Conservation (phyloP, 805 yeast genomes). For the Vanderwaltozyma verrucispora region DNA sequence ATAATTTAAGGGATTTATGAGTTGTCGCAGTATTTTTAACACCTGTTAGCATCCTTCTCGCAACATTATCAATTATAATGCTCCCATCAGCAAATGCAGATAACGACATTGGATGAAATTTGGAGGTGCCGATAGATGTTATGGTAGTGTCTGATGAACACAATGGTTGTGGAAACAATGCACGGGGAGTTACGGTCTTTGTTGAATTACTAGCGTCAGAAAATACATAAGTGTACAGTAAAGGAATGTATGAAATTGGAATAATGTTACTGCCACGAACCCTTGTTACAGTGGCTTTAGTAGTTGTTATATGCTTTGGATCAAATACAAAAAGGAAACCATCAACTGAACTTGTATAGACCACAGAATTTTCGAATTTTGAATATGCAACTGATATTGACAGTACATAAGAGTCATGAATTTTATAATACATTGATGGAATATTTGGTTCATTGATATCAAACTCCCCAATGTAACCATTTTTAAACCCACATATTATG, state of each 20-base stretch:
- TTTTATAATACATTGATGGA: conserved; percentile 32
- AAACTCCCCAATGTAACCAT: conserved; percentile 54
- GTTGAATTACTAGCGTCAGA: conserved; percentile 34
- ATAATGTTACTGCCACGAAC: conserved; percentile 25
- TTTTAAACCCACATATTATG: conserved; percentile 46
- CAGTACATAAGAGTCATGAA: conserved; percentile 32
- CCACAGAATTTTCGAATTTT: conserved; percentile 23
- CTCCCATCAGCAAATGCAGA: conserved; percentile 44
- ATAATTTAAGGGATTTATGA: conserved; percentile 26
- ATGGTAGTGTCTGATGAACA: conserved; percentile 34
- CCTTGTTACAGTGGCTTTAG: conserved; percentile 24
- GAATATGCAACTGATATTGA: conserved; percentile 30
- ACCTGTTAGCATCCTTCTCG: conserved; percentile 30
- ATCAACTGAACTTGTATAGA: conserved; percentile 33
- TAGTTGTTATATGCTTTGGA: conserved; percentile 24
- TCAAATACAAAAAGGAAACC: conserved; percentile 33
- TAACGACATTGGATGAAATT: conserved; percentile 37
- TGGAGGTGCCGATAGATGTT: conserved; percentile 32
- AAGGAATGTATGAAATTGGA: conserved; percentile 25
- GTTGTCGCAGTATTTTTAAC: conserved; percentile 22
- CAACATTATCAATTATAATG: conserved; percentile 32
- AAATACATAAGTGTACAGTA: conserved; percentile 30
- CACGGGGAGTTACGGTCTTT: conserved; percentile 30
- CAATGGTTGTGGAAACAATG: conserved; percentile 28
- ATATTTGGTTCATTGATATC: conserved; percentile 23